phyloP scores from a whole-genome alignment of 345 rosid species.

The Xanthoceras sorbifolium region DNA sequence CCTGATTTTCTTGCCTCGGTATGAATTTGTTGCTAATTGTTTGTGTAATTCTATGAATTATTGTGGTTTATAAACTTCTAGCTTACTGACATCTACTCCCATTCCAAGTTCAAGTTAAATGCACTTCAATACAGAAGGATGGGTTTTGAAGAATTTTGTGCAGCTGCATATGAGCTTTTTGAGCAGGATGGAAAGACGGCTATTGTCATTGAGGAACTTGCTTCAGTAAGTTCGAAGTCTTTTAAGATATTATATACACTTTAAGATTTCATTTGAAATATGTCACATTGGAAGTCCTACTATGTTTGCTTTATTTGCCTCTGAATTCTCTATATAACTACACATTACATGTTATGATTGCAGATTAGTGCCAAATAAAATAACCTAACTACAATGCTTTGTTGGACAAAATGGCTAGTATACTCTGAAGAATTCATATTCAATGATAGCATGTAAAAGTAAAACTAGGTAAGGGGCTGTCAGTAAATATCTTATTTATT shows the following conservation, averaged over 20 bases:
- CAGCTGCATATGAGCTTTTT: constrained; percentile 88
- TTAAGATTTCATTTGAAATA: background rate
- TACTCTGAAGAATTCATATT: too few species aligned
- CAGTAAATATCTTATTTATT: too few species aligned
- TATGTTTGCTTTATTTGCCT: too few species aligned
- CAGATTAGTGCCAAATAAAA: too few species aligned
- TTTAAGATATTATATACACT: background rate
- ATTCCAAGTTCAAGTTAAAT: constrained; percentile 58
- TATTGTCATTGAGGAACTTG: constrained; percentile 88
- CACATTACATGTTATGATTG: too few species aligned
- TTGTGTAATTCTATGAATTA: background rate
- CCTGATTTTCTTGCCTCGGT: constrained; percentile 77
- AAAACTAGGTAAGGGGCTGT: too few species aligned
- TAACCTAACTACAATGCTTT: too few species aligned
- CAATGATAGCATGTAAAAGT: too few species aligned
- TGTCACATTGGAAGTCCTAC: background rate
- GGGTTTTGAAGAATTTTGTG: constrained; percentile 97
- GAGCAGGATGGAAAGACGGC: constrained; percentile 91
- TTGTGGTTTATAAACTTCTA: constrained; percentile 3
- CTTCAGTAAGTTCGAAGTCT: constrained; percentile 58
- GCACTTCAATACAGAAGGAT: constrained; percentile 85
- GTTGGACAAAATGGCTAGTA: too few species aligned
- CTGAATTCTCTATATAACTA: too few species aligned
- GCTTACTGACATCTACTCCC: constrained; percentile 17
- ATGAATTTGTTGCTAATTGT: constrained; percentile 23